Evolutionary conservation across 1,139 yeast species (phyloP), one percentile per base, ranked within the genome.

Genomic region (Williopsis jadinii): DNA sequence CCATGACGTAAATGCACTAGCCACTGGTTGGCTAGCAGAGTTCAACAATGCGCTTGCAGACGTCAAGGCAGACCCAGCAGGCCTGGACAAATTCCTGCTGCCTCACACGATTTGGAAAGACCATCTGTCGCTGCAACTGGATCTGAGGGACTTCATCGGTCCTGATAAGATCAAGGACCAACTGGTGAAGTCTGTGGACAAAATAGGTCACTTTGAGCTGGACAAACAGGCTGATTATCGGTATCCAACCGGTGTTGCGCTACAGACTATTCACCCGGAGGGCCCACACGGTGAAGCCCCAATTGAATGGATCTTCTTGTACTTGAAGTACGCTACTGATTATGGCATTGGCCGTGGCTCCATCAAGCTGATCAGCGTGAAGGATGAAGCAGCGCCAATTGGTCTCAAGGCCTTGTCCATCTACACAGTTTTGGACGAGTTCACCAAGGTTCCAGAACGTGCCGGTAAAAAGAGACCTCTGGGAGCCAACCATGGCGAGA

Each of bases 401-500:
- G 61, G 61, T 9, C 41, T 63, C 39, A 62, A 58, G 44, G 69
- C 66, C 3, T 55, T 61, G 43, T 49, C 63, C 2, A 41, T 68
- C 28, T 67, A 53, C 51, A 64, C 73, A 1, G 53, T 56, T 2
- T 52, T 68, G 40, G 69, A 68, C 34, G 62, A 61, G 41, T 56
- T 66, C 31, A 45, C 53, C 12, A 61, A 63, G 0, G 50, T 56
- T 36, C 70, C 67, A 38, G 72, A 68, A 45, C 44, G 42, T 11
- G 49, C 58, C 34, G 62, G 65, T n/a, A 48, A 43, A 27, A 54
- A 52, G 32, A 58, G 73, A 40, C 63, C 64, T 10, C 45, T 47
- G n/a, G 73, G 73, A 30, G 63, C 67, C 8, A 51, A 55, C 37
- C 70, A 67, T 45, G 68, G 69, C 30, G 66, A 64, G 45, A 62